Base-by-base conservation (phyloP, 495 filamentous ascomycete species). In the Elasticomyces elasticus region DNA sequence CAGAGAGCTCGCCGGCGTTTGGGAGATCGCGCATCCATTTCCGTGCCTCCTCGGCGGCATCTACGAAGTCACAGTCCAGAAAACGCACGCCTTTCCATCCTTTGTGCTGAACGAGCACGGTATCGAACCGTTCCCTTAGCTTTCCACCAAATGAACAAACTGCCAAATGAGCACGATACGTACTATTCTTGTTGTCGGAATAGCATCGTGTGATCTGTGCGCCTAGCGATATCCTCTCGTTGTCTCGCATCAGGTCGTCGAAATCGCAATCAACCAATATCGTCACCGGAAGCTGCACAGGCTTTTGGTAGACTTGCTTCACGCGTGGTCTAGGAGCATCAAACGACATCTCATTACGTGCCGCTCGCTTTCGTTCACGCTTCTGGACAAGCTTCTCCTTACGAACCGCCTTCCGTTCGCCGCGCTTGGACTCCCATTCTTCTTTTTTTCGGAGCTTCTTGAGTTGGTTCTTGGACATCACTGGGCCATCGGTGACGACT, bases 241-340 rank as follows among this genome's bases (percentile, higher is more conserved):
- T 80, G 0, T 85, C 80, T 25, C 71, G 73, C 92, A 99, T 99
- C 62, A 91, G 72, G 11, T 85, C 77, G 59, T 99, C 88, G 59
- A 91, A 99, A 56, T 85, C 81, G 66, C 94, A 97, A 67, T 99
- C 92, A 58, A 99, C 68, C 33, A 99, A 71, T 59, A 97, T 63
- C 0, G 87, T 77, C 6, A 97, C 67, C 1, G 91, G 90, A 6
- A 89, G 70, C 56, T 77, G 71, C 38, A 71, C 67, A 24, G 72
- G 70, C 49, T 64, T 7, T 40, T 25, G 28, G 27, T 20, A 40
- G 22, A 33, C 10, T 25, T 31, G 15, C 40, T 25, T 30, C 20
- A 22, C 35, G 23, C 30, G 26, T 17, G 9, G 17, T 15, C 28
- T 19, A 5, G 45, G 23, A 19, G 17, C n/a, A 5, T 49, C 58